Evolutionary conservation across 1,284 basidiomycete genomes (phyloP), one percentile per base, ranked within the genome.

Genomic region (Calocybe gambosa): DNA sequence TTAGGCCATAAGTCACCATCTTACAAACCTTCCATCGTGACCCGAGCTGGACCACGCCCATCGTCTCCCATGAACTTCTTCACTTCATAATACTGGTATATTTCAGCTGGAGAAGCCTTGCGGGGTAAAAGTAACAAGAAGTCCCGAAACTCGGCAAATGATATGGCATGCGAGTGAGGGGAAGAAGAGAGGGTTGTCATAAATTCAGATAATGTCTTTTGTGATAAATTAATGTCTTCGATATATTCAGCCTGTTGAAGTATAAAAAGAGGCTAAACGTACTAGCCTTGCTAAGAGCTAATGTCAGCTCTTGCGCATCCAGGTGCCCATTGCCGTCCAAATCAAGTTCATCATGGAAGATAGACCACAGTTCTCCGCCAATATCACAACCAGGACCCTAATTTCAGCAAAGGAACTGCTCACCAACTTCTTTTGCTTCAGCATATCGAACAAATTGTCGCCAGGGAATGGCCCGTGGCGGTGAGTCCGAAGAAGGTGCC

Each of bases 331-430:
- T 90, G 25, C 83, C 78, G 58, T 94, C 91, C 48, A 89, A 70
- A 67, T 94, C 92, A 31, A 94, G 75, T 55, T 92, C 83, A 54
- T 88, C 79, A 58, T 93, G 89, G 64, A 95, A 94, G 49, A 92
- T 83, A 45, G 79, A 73, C 92, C 93, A 94, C 38, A 94, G 71
- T 64, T 94, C 89, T 84, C 58, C 52, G 5, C 15, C 19, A 4
- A 12, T 21, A 29, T 29, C 28, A 15, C 3, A 4, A 34, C n/a
- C 15, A 34, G 8, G 4, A 4, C 8, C 13, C n/a, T 16, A n/a
- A 15, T 8, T 34, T 3, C 7, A 34, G 13, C 9, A 34, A 42
- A 50, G 53, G 44, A 47, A 40, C 41, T 19, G 75, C 80, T 58
- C 58, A 85, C 87, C 87, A 47, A 71, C 74, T 72, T 90, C 89